These are phyloP conservation scores for Sugiyamaella marilandica DNA, from an alignment of 805 yeast genomes.

Conservation along the genomic window DNA sequence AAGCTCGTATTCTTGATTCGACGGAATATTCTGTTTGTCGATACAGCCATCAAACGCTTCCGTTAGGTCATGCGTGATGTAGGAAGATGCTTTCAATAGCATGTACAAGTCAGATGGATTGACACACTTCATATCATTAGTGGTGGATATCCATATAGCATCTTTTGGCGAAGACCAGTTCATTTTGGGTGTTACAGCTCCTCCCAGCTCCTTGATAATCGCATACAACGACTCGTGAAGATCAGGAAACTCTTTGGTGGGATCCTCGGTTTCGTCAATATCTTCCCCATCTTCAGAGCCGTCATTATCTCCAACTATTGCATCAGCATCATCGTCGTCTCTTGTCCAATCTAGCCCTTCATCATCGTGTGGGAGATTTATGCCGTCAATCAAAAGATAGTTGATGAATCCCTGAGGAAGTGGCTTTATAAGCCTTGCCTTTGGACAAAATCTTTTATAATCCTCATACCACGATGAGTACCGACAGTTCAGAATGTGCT, in stretches of 20 bases:
- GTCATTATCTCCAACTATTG: slow-evolving; percentile 29
- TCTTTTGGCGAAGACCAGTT: slow-evolving; percentile 98
- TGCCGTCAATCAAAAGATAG: slow-evolving; percentile 64
- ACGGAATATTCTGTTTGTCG: neutral
- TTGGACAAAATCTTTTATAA: slow-evolving; percentile 47
- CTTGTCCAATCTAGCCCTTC: slow-evolving; percentile 57
- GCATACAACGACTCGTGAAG: slow-evolving; percentile 51
- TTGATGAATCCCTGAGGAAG: slow-evolving; percentile 54
- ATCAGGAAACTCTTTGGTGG: slow-evolving; percentile 49
- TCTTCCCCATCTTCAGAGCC: slow-evolving; percentile 24
- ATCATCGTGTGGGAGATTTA: slow-evolving; percentile 51
- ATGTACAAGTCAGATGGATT: slow-evolving; percentile 72
- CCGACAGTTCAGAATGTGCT: slow-evolving; percentile 47
- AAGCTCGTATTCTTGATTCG: slow-evolving; percentile 45
- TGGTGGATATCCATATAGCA: slow-evolving; percentile 84
- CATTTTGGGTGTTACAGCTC: slow-evolving; percentile 76
- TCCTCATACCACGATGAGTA: slow-evolving; percentile 57
- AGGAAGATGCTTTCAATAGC: slow-evolving; percentile 79
- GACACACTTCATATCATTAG: slow-evolving; percentile 68
- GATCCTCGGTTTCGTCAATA: slow-evolving; percentile 33
- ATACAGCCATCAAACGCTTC: slow-evolving; percentile 55
- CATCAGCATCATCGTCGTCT: slow-evolving; percentile 33
- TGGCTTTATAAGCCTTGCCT: slow-evolving; percentile 49
- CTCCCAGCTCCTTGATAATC: slow-evolving; percentile 44
- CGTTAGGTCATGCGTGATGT: slow-evolving; percentile 77